These are phyloP conservation scores for Diversispora epigaea DNA, from an alignment of 192 early-diverging fungal species.

Conservation along the genomic window DNA sequence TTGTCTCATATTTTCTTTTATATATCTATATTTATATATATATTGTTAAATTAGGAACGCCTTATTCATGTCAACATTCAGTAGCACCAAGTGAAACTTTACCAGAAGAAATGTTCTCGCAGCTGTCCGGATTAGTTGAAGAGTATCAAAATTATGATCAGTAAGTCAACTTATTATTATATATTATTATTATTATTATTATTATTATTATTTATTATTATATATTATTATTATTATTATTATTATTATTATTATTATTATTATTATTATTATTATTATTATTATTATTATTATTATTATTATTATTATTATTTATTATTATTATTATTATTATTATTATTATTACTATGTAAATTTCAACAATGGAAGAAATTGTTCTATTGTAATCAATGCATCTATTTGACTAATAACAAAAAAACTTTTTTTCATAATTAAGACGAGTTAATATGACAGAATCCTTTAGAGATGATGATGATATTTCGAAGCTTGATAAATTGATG, in stretches of 20 bases:
- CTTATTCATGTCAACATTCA: conserved; percentile 20
- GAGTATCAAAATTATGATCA: conserved; percentile 25
- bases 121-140: background rate
- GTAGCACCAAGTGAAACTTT: conserved; percentile 7
- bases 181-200: too few relatives aligned
- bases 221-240: too few relatives aligned
- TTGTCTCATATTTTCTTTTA: background rate
- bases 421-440: conserved; percentile 14
- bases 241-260: too few relatives aligned
- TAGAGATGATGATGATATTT: conserved; percentile 9
- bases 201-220: too few relatives aligned
- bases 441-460: conserved; percentile 18
- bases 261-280: too few relatives aligned
- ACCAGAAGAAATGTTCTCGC: conserved; percentile 14
- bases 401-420: background rate
- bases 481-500: conserved; percentile 19
- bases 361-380: background rate
- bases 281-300: too few relatives aligned
- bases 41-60: background rate
- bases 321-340: background rate
- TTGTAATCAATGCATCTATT: conserved; percentile 3
- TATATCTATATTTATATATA: background rate
- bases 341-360: background rate
- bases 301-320: background rate
- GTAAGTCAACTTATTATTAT: conserved; percentile 5